phyloP scores from a whole-genome alignment of 345 rosid species.

The Erysimum cheiranthoides region DNA sequence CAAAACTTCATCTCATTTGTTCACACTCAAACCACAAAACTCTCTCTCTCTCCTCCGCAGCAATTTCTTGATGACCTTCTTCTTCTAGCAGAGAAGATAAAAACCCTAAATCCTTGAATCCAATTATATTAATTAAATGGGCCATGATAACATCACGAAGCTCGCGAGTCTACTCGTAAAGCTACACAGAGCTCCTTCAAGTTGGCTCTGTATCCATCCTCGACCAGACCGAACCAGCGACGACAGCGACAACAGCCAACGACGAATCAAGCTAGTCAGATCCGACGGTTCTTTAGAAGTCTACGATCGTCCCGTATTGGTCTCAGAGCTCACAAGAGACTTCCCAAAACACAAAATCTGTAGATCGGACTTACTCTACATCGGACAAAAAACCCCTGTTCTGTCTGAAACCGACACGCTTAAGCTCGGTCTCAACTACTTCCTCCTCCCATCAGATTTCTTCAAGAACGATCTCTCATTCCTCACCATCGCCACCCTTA shows the following conservation, averaged over 20 bases:
- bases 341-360: slow-evolving; percentile 84
- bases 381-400: slow-evolving; percentile 79
- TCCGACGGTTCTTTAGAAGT: slow-evolving; percentile 68
- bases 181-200: slow-evolving; percentile 41
- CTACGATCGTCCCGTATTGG: slow-evolving; percentile 63
- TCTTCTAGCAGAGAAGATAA: slow-evolving; percentile 15
- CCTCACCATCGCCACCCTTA: slow-evolving; percentile 66
- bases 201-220: slow-evolving; percentile 45
- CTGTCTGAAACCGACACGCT: slow-evolving; percentile 70
- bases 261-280: slow-evolving; percentile 63
- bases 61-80: slow-evolving; percentile 25
- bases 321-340: slow-evolving; percentile 62
- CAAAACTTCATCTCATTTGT: slow-evolving; percentile 37
- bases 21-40: slow-evolving; percentile 33
- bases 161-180: slow-evolving; percentile 41
- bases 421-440: slow-evolving; percentile 74
- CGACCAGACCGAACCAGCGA: slow-evolving; percentile 21
- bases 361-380: slow-evolving; percentile 75
- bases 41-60: neutral
- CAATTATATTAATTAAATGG: slow-evolving; percentile 22
- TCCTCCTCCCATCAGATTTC: slow-evolving; percentile 76
- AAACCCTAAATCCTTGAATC: slow-evolving; percentile 20
- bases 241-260: neutral
- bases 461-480: slow-evolving; percentile 73
- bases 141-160: slow-evolving; percentile 41